Evolutionary conservation across 2,329 filamentous ascomycete species (phyloP), one percentile per base, ranked within the genome.

Genomic region (Polychaeton citri): DNA sequence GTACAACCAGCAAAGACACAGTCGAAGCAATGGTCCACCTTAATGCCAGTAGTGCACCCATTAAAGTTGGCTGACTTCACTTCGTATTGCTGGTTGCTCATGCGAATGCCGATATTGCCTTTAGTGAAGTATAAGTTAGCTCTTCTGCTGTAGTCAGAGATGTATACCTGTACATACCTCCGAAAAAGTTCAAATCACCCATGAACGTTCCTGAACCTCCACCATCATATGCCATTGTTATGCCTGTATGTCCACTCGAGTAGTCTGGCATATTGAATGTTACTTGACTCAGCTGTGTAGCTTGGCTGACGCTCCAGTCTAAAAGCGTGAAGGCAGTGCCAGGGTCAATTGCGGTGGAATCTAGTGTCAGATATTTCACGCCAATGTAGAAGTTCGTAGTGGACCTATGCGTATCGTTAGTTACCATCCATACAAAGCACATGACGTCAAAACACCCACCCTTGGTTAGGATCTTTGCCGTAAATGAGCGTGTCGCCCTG

Each of bases 201-300:
- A 60, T 55, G 26, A 54, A 44, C 7, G 50, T 46, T 2, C 52
- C 36, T 10, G 37, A 44, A 1, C 45, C 43, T 3, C 20, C 49
- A 2, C 52, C 55, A 18, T 55, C 57, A 7, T 57, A 55, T 21
- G 60, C 48, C 18, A 53, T 55, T 38, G 53, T 50, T 20, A 63
- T 41, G 2, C 59, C 60, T 4, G 52, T 46, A 33, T 63, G 60
- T 9, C 49, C 47, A n/a, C 51, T 54, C 12, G 24, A 28, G 19
- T 39, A 43, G 17, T 41, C 43, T 2, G 58, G 51, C 59, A 63
- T 61, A 21, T 44, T 44, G 37, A 63, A 50, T 19, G 45, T 38
- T 7, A 51, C 48, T 16, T 51, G 51, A 28, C 49, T 39, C 21
- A 55, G 35, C 19, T 46, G 45, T 1, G 49, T 53, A 4, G 49